Base-by-base conservation (phyloP, 257 asterid genomes). In the Vinca minor region DNA sequence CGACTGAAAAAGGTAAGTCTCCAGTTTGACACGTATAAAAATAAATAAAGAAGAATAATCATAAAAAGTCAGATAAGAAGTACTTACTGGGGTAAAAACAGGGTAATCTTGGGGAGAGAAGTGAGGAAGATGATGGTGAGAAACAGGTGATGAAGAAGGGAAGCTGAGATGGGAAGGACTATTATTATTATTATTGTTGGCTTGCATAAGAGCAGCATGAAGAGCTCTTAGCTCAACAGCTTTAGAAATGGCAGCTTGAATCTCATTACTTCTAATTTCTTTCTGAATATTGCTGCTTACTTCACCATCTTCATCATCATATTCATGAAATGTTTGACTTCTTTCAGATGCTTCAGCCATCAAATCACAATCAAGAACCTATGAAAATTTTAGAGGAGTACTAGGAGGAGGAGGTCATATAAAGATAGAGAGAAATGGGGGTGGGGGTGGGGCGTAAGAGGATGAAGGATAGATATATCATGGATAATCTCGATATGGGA, bases 31-130 rank as follows among this genome's bases (percentile, higher is more conserved):
- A n/a, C n/a, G n/a, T n/a, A n/a, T n/a, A n/a, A n/a, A n/a, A n/a
- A n/a, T n/a, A n/a, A n/a, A n/a, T n/a, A 38, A 21, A 12, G 35
- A 52, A 42, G 39, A 63, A 21, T 1, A 28, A 56, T 38, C 46
- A 10, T n/a, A n/a, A n/a, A n/a, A n/a, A 17, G 9, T n/a, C 5
- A 3, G 57, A 52, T 1, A 3, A 38, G 29, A 31, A 52, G 8
- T 21, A 78, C 85, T 86, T 70, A 92, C 98, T 6, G 96, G 96
- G 57, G 96, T 89, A 26, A 92, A 92, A 80, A 89, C 90, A 18
- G 96, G 96, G 73, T 89, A 92, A 68, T 92, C 98, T 42, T 85
- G 96, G 0, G 98, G 87, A 17, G 96, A 87, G 8, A 92, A 73
- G 60, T 83, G 78, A 8, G 82, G 78, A 39, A 81, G 78, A 39